A percentile compares a stretch with the other conserved stretches of the same genome.
phyloP scores from a whole-genome alignment of 129 eudicot genomes.

The Apium graveolens region DNA sequence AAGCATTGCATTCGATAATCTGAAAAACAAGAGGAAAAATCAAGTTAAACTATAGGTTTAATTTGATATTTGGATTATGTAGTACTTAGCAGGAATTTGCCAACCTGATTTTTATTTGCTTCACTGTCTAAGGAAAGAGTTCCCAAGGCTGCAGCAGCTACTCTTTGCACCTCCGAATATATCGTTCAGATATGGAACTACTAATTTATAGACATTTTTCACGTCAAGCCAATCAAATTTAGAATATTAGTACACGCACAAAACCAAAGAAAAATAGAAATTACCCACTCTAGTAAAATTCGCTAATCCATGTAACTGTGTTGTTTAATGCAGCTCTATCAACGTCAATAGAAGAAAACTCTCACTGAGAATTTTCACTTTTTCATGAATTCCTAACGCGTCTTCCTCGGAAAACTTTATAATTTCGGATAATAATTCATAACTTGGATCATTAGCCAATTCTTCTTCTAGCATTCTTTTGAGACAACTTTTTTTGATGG shows the following conservation, averaged over 20 bases:
- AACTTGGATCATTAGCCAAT: too few species aligned
- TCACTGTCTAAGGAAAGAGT: slow-evolving; percentile 84
- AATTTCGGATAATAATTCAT: slow-evolving; percentile 2
- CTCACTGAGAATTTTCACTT: slow-evolving; percentile 38
- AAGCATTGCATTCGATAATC: slow-evolving; percentile 90
- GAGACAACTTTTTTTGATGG: neutral
- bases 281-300: slow-evolving; percentile 53
- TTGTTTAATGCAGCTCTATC: slow-evolving; percentile 63
- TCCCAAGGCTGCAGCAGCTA: slow-evolving; percentile 83
- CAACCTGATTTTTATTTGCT: slow-evolving; percentile 82
- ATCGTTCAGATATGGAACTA: neutral
- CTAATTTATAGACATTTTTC: too few species aligned
- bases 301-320: slow-evolving; percentile 37
- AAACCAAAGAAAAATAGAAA: neutral
- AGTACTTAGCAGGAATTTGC: slow-evolving; percentile 9
- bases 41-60: too few species aligned
- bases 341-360: slow-evolving; percentile 26
- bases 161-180: slow-evolving; percentile 76
- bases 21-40: slow-evolving; percentile 20
- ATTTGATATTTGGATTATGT: neutral
- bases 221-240: neutral
- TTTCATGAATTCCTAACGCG: slow-evolving; percentile 36
- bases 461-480: neutral
- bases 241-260: slow-evolving; percentile 5
- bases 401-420: slow-evolving; percentile 30